A percentile compares a stretch with the other conserved stretches of the same genome.
phyloP scores from a whole-genome alignment of 208 protist genomes.

The Trichomonas vaginalis region DNA sequence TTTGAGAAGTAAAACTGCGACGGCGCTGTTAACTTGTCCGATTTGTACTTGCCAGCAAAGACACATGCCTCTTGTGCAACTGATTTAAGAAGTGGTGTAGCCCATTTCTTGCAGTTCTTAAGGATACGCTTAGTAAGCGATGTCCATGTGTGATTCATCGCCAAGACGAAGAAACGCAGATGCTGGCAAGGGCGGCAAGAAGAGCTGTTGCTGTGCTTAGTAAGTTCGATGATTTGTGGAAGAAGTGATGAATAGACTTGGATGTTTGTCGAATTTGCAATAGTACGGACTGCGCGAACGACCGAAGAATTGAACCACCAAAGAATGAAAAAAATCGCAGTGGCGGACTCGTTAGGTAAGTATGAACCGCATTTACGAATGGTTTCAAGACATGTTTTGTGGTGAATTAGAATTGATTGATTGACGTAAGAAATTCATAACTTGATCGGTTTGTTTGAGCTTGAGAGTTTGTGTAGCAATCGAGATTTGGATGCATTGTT shows the following conservation, averaged over 20 bases:
- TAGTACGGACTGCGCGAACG: not conserved
- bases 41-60: not conserved
- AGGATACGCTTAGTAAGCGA: not conserved
- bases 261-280: not conserved
- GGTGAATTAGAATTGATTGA: not conserved
- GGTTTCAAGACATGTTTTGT: not conserved
- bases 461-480: not conserved
- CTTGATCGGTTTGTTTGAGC: not conserved
- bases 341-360: not conserved
- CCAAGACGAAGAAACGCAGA: not conserved
- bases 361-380: not conserved
- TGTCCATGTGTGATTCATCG: not conserved
- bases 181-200: not conserved
- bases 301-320: not conserved
- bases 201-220: not conserved
- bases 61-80: not conserved
- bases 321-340: not conserved
- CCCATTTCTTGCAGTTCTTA: not conserved
- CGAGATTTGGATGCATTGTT: not conserved
- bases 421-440: not conserved
- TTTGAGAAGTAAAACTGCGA: not conserved
- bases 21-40: not conserved
- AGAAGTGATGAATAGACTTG: not conserved
- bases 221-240: not conserved
- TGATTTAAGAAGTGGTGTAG: not conserved